A percentile compares a stretch with the other conserved stretches of the same genome.
These are phyloP conservation scores for Pinus tabuliformis DNA, from an alignment of 75 land plant genomes.

Conservation along the genomic window DNA sequence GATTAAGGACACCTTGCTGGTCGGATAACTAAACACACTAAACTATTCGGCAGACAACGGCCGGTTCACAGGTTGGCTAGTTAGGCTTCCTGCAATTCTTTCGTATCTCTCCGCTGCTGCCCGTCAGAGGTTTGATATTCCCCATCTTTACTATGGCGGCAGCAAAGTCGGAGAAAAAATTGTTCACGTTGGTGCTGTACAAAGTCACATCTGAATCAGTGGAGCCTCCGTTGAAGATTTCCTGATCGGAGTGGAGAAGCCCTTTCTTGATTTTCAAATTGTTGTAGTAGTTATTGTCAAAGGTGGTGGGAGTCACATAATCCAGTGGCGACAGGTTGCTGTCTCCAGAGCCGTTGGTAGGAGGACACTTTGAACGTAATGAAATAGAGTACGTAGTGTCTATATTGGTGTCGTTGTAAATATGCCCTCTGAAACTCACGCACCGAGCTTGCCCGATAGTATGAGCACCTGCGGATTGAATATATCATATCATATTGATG, in stretches of 20 bases:
- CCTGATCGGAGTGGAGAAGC: slow-evolving; percentile 35
- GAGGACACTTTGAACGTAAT: slow-evolving; percentile 23
- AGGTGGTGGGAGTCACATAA: slow-evolving; percentile 14
- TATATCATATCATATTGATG: background rate
- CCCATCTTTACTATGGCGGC: slow-evolving; percentile 18
- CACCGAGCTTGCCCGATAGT: slow-evolving; percentile 48
- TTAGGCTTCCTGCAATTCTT: slow-evolving; percentile 4
- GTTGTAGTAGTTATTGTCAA: slow-evolving; percentile 32
- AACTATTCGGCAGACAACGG: too few species aligned
- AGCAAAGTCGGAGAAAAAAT: slow-evolving; percentile 15
- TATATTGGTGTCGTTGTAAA: slow-evolving; percentile 30
- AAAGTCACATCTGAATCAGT: slow-evolving; percentile 3
- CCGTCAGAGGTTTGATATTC: slow-evolving; percentile 12
- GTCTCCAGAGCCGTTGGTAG: slow-evolving; percentile 5
- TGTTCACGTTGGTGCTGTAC: background rate
- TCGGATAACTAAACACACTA: too few species aligned
- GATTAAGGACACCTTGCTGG: too few species aligned
- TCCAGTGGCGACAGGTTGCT: slow-evolving; percentile 19
- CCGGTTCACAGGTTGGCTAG: background rate
- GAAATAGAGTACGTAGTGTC: background rate
- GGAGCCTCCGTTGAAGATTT: slow-evolving; percentile 8
- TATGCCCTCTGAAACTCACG: slow-evolving; percentile 15
- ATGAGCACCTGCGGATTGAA: slow-evolving; percentile 28
- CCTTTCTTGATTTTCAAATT: slow-evolving; percentile 21
- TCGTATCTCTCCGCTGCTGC: slow-evolving; percentile 7